Evolutionary conservation across 2,329 filamentous ascomycete species (phyloP), one percentile per base, ranked within the genome.

Genomic region (Eurotiales sp.): DNA sequence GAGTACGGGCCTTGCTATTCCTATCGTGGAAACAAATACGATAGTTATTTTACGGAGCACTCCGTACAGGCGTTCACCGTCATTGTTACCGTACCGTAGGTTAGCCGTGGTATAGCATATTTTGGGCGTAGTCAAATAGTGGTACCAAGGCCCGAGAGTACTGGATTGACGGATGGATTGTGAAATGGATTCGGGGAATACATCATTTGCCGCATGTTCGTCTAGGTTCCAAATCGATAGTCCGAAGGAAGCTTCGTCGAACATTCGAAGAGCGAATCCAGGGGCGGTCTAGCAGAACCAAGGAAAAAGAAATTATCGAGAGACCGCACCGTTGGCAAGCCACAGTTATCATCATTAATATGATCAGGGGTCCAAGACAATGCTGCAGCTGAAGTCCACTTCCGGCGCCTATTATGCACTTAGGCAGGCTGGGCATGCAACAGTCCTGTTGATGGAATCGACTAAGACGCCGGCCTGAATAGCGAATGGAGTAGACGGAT

Each of bases 311-410:
- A 47, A 39, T 8, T 15, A 27, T 39, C 15, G 22, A 29, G 27
- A 39, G 44, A 17, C 44, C 22, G 44, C 30, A 27, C 45, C 32
- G 32, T 39, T 46, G 44, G 17, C 44, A 39, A 46, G 44, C 44
- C 32, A 47, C 44, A 46, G 11, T 32, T 15, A n/a, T n/a, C 19
- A 22, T 32, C 7, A 48, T n/a, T n/a, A n/a, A n/a, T n/a, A 39
- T 40, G 36, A 48, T 48, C 45, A 48, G 36, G 45, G 45, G 15
- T 39, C 45, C 39, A 40, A 40, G 21, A 8, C 34, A 47, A 27
- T 15, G 23, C 23, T 30, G 25, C 15, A 10, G 22, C 15, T 30
- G 45, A 19, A 39, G 36, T 25, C 45, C 25, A 36, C 45, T 40
- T 40, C 32, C 39, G 46, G 36, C 46, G 46, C 46, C 36, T 41